These are phyloP conservation scores for Ophiostoma tasmaniense DNA, from an alignment of 2,329 filamentous ascomycete species.

Conservation along the genomic window DNA sequence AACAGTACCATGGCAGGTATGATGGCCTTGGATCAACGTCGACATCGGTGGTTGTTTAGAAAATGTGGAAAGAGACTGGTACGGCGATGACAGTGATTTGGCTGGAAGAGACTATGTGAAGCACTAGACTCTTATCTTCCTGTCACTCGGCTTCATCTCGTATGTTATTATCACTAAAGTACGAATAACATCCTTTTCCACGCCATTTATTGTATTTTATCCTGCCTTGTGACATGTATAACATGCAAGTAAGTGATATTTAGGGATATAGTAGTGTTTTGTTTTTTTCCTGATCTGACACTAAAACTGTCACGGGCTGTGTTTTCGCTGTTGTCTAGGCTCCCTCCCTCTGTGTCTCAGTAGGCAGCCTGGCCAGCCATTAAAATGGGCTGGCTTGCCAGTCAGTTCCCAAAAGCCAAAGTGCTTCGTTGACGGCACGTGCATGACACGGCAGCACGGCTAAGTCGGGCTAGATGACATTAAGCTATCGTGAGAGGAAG, in stretches of 20 bases:
- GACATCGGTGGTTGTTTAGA: not conserved
- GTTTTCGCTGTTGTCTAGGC: not conserved
- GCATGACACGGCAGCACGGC: not conserved
- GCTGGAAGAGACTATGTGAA: not conserved
- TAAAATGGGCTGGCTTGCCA: not conserved
- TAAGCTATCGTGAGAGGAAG: not conserved
- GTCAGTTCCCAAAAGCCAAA: not conserved
- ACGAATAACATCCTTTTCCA: not conserved
- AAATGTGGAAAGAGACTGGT: not conserved
- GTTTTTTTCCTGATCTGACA: too few relatives aligned
- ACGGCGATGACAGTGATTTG: not conserved
- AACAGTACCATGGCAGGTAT: not conserved
- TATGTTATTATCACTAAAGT: not conserved
- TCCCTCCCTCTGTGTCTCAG: not conserved
- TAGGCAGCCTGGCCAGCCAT: not conserved
- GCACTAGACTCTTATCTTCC: not conserved
- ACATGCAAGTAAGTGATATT: not conserved
- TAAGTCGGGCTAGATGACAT: not conserved
- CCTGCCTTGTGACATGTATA: not conserved
- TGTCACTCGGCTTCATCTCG: not conserved
- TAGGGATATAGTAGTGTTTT: not conserved
- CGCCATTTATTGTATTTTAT: not conserved
- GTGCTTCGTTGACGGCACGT: not conserved
- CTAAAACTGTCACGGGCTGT: too few relatives aligned
- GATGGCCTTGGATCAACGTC: not conserved